phyloP scores from a whole-genome alignment of 139 green algal genomes.

The Closterium sp. region DNA sequence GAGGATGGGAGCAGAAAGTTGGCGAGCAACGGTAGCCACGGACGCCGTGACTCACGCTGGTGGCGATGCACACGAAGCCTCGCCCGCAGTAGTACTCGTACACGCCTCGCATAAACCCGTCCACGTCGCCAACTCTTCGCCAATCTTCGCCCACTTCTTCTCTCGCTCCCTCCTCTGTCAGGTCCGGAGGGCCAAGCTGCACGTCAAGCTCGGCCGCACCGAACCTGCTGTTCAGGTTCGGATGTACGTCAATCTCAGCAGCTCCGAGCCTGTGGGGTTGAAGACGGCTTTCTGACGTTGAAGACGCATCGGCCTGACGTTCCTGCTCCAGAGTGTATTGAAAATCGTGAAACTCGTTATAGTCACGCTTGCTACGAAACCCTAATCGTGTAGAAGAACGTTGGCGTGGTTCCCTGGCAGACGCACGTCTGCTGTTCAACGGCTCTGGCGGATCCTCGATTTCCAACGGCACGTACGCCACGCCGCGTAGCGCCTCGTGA shows the following conservation, averaged over 20 bases:
- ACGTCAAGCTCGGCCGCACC: not conserved
- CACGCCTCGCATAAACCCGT: slow-evolving; percentile 42
- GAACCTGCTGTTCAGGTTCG: not conserved
- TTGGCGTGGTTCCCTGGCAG: not conserved
- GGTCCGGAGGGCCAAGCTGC: not conserved
- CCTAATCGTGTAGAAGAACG: not conserved
- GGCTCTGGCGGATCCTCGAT: not conserved
- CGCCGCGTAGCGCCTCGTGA: not conserved
- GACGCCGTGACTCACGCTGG: not conserved
- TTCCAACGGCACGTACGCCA: not conserved
- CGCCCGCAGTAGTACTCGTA: slow-evolving; percentile 50
- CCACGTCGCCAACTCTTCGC: slow-evolving; percentile 27
- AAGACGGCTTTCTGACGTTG: not conserved
- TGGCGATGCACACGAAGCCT: slow-evolving; percentile 48
- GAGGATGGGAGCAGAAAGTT: not conserved
- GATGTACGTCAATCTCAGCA: not conserved
- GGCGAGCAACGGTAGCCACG: not conserved
- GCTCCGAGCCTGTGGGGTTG: not conserved
- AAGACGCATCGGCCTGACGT: not conserved
- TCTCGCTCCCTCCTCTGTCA: not conserved
- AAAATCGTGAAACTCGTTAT: not conserved
- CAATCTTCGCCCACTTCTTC: not conserved
- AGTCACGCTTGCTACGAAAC: not conserved
- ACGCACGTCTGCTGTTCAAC: not conserved
- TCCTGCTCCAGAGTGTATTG: not conserved